Evolutionary conservation across 2,329 filamentous ascomycete species (phyloP), one percentile per base, ranked within the genome.

Genomic region (Cladosporium cucumerinum): DNA sequence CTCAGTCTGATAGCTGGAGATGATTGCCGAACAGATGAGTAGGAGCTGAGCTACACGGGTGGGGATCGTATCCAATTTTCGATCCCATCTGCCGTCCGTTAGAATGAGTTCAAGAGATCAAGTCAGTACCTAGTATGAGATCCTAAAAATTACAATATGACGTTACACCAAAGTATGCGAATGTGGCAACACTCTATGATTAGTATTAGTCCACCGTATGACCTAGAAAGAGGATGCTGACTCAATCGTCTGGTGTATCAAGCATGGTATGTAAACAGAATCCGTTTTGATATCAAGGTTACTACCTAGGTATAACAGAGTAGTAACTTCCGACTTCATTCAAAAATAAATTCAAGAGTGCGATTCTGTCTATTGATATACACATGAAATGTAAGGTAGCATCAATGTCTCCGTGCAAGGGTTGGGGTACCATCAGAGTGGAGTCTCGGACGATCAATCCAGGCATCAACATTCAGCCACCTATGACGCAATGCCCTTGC

Each of bases 1-100:
- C 64, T 6, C 63, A 67, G 62, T 68, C 54, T 34, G 68, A 72
- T 63, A 67, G 67, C 62, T 66, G 69, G 73, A 68, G 69, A 55
- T 75, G 28, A 57, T 11, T 25, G 28, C 7, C n/a, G 25, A n/a
- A 10, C 25, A 52, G 26, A 30, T 11, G 14, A 46, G 7, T 46
- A n/a, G 8, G n/a, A 46, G 10, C n/a, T 46, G 36, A 46, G n/a
- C 4, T 8, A 12, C 3, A 46, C 12, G n/a, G 10, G 5, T 21
- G n/a, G 10, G 39, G 7, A 21, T 6, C 2, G n/a, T 46, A 6
- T 7, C 8, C n/a, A 2, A 21, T 21, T 10, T 4, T 21, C 10
- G n/a, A 21, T 21, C 10, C 7, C n/a, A 21, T 46, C 39, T 46
- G 39, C 39, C 2, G 12, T 21, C 23, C 39, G 23, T 12, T 46